Evolutionary conservation across 2,329 filamentous ascomycete genomes (phyloP).

Genomic region (Neoscytalidium dimidiatum): DNA sequence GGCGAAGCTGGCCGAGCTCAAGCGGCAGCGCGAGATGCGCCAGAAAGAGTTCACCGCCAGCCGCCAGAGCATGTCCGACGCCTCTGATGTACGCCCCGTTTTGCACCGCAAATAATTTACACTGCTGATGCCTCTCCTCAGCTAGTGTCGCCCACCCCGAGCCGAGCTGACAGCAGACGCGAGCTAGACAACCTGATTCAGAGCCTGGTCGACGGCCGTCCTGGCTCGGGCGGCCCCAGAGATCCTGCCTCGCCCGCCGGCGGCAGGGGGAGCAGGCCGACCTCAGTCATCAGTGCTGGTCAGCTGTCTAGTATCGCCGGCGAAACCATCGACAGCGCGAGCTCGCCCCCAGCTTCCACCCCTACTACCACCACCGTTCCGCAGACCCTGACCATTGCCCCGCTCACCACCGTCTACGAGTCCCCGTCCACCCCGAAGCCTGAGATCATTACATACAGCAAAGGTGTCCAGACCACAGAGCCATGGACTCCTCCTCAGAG

Average conservation of each 20-base stretch:
- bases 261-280: constrained; percentile 70
- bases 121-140: constrained; percentile 40
- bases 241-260: constrained; percentile 41
- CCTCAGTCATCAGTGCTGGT: constrained; percentile 80
- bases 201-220: constrained; percentile 76
- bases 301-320: constrained; percentile 65
- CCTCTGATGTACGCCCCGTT: constrained; percentile 65
- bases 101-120: constrained; percentile 13
- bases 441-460: constrained; percentile 95
- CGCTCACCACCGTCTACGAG: constrained; percentile 78
- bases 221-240: constrained; percentile 65
- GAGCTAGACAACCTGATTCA: constrained; percentile 84
- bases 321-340: constrained; percentile 52
- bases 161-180: constrained; percentile 69
- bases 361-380: constrained; percentile 52
- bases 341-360: constrained; percentile 40
- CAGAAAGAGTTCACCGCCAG: constrained; percentile 72
- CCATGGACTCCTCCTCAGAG: constrained; percentile 63
- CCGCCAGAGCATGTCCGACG: constrained; percentile 65
- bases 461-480: constrained; percentile 88
- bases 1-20: constrained; percentile 94
- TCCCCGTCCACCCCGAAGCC: constrained; percentile 69
- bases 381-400: constrained; percentile 73
- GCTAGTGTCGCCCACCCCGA: constrained; percentile 70
- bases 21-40: constrained; percentile 83